Evolutionary conservation across 176 grass and related monocot genomes (phyloP), one percentile per base, ranked within the genome.

Genomic region (Themeda triandra): DNA sequence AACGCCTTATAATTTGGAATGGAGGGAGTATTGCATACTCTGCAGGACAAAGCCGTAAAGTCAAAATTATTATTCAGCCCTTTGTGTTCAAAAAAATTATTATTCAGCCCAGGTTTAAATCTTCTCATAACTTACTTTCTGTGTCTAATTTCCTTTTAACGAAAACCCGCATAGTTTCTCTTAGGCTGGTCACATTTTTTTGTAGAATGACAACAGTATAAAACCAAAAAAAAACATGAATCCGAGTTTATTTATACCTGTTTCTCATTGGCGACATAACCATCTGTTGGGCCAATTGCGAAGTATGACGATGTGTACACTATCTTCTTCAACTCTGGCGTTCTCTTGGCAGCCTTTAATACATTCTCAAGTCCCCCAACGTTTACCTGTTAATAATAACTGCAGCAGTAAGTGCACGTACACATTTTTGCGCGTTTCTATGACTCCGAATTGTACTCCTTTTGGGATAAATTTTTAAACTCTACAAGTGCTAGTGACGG

Each of bases 241-340:
- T 30, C 83, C 65, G 24, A 40, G 58, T 24, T 48, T 51, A 4
- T 24, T 48, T 51, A 4, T 73, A 98, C 96, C 91, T 95, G 96
- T 56, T 79, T 92, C 86, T 98, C 96, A 13, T 95, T 91, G 46
- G 91, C 84, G 36, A 98, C 84, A 76, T 82, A 93, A 13, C 96
- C 93, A 87, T 95, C 78, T 0, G 93, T 98, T 31, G 93, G 83
- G 27, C 96, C 96, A 31, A 98, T 49, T 4, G 93, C 93, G 17
- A 95, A 93, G 83, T 88, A 93, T 0, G 91, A 93, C 6, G 96
- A 98, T 1, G 96, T 98, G 24, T 98, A 98, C 33, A 98, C 51
- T 24, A 98, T 83, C 73, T 93, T 98, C 86, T 92, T 87, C 77
- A 98, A 77, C 13, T 87, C 83, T 13, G 83, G 79, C n/a, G 78